Evolutionary conservation across 2,329 filamentous ascomycete genomes (phyloP), one percentile per base, ranked within the genome.

Genomic region (Pseudocercospora crystallina): DNA sequence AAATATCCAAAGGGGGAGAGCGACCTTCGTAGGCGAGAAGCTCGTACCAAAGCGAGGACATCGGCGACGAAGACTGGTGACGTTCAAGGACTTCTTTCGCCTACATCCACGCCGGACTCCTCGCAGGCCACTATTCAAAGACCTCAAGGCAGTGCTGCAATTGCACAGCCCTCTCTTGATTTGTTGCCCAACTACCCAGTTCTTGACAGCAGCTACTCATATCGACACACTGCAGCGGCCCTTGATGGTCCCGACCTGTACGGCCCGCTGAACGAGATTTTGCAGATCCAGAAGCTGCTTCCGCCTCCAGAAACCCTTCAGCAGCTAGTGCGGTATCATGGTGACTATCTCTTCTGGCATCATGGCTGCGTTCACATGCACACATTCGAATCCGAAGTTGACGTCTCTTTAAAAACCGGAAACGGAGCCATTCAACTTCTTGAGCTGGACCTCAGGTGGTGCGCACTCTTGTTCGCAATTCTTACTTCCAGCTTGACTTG

Each of bases 321-420:
- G 4, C 34, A 50, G 34, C 29, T 50, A 9, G 17, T 50, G 12
- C 36, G 43, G 7, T 53, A 43, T 17, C 50, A 49, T 41, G 30
- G 39, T 8, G 33, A 41, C 2, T 30, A 43, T 13, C 15, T 53
- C 10, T 11, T 43, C 4, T 53, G 50, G 47, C 14, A 32, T 37
- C 41, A 44, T n/a, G 20, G 35, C 8, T 32, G 35, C 15, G 3
- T 44, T 7, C 50, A 53, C n/a, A 41, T 35, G 14, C 35, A 40
- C n/a, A 53, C 44, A 4, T 53, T 53, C 14, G 14, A 29, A 5
- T 35, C 39, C 34, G 50, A 49, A 40, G 50, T 53, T 12, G 30
- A 32, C 9, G 26, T 10, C 29, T 44, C 29, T 12, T 36, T 53
- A 3, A 29, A 48, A 10, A 14, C 17, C 9, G 40, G 50, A 9